phyloP scores from a whole-genome alignment of 139 green algal genomes.

The Haematococcus lacustris region DNA sequence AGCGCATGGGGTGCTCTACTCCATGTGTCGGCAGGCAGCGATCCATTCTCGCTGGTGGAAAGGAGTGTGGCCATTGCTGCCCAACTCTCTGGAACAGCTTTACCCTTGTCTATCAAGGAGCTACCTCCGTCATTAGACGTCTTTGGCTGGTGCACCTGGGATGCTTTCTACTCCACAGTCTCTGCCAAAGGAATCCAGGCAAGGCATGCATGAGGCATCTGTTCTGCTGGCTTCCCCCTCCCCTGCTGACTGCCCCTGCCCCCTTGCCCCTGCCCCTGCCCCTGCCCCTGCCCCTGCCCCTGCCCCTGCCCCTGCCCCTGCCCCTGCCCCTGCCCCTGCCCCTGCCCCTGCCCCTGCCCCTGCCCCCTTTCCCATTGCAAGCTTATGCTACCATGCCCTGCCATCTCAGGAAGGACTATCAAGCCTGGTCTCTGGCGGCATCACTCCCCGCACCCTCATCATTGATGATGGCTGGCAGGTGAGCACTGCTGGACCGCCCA shows the following conservation, averaged over 20 bases:
- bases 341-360: too few relatives aligned
- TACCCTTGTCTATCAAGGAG: constrained; percentile 28
- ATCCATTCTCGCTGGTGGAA: constrained; percentile 31
- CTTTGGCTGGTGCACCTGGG: constrained; percentile 96
- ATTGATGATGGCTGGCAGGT: constrained; percentile 79
- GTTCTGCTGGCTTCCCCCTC: too few relatives aligned
- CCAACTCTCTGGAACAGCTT: constrained; percentile 54
- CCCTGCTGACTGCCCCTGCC: too few relatives aligned
- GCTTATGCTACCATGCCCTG: too few relatives aligned
- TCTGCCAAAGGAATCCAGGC: constrained; percentile 53
- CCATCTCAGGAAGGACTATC: constrained; percentile 57
- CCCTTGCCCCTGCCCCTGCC: too few relatives aligned
- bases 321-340: too few relatives aligned
- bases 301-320: too few relatives aligned
- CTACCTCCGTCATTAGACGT: constrained; percentile 74
- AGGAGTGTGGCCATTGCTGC: constrained; percentile 48
- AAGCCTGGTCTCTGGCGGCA: constrained; percentile 44
- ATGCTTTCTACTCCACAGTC: constrained; percentile 93
- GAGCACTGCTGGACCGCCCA: constrained; percentile 2
- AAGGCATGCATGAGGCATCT: background rate
- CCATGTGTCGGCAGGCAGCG: constrained; percentile 20
- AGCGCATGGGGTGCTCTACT: constrained; percentile 13
- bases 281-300: too few relatives aligned
- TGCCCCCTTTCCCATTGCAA: too few relatives aligned
- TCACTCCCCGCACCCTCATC: constrained; percentile 67